Conservation (phyloP, 78 protist genomes). For the Dictyostelium intermedium region DNA sequence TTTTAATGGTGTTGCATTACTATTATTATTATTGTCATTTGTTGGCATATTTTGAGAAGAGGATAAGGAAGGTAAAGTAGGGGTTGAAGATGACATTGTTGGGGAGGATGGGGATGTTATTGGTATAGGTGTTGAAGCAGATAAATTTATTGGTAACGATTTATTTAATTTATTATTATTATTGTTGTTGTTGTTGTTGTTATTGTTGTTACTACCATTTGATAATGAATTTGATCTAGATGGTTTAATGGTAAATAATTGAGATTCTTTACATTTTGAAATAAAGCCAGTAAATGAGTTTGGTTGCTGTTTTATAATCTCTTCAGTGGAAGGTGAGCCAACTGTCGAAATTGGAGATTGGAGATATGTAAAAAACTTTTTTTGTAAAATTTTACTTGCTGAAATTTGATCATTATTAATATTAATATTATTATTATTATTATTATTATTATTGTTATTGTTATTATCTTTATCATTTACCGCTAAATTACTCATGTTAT, state of each 20-base stretch:
- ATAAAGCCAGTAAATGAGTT: conserved; percentile 38
- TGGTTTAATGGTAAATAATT: conserved; percentile 19
- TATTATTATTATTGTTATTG: background rate
- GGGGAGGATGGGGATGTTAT: background rate
- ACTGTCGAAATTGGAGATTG: conserved; percentile 60
- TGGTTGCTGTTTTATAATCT: background rate
- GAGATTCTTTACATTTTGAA: conserved; percentile 5
- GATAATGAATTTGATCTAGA: conserved; percentile 25
- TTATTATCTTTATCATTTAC: background rate
- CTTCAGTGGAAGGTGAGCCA: conserved; percentile 35
- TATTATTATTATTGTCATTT: background rate
- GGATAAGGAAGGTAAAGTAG: background rate
- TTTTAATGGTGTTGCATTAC: background rate
- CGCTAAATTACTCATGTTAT: background rate
- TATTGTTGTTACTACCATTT: background rate
- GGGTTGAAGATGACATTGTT: background rate
- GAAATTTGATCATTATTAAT: background rate
- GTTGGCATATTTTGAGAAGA: background rate
- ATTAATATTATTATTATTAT: background rate
- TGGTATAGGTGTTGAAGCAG: background rate
- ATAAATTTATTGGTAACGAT: background rate
- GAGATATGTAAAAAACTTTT: conserved; percentile 36
- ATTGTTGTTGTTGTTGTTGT: background rate
- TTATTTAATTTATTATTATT: background rate
- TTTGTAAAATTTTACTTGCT: background rate